Percentiles rank a stretch among this genome's conserved stretches.
Conservation (phyloP, 257 asterid species). For the Gentiana dahurica region DNA sequence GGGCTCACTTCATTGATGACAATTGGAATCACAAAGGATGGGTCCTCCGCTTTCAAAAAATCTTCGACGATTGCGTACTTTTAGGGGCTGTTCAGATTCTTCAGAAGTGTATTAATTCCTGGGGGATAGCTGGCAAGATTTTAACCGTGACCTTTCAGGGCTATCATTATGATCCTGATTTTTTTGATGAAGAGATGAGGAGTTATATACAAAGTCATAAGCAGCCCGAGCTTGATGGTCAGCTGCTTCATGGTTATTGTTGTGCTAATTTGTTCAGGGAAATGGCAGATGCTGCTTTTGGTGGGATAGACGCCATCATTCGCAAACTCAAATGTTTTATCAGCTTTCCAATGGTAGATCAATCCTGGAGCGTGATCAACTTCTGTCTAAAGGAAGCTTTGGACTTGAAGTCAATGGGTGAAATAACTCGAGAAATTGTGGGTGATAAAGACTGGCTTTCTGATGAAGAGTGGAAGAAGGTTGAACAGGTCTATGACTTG, state of each 20-base stretch:
- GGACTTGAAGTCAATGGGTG: constrained; percentile 14
- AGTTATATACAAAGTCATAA: constrained; percentile 1
- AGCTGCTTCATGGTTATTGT: constrained; percentile 10
- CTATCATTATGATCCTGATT: no score
- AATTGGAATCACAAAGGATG: no score
- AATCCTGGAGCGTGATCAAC: constrained; percentile 11
- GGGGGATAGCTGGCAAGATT: no score
- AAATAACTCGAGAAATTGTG: background rate
- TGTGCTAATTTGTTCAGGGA: constrained; percentile 17
- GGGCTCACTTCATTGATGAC: no score
- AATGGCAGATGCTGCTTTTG: constrained; percentile 16
- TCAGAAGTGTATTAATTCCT: no score
- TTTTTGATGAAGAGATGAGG: background rate
- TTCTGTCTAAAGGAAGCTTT: constrained; percentile 10
- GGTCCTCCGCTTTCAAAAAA: no score
- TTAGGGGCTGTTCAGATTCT: no score
- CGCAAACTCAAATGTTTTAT: constrained; percentile 6
- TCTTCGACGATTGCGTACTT: no score
- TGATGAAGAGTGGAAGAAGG: constrained; percentile 18
- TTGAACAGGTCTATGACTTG: constrained; percentile 10
- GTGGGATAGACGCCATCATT: constrained; percentile 8
- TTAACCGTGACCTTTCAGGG: no score
- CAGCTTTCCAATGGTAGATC: constrained; percentile 2
- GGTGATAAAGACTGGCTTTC: constrained; percentile 8
- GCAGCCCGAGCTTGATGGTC: background rate